Evolutionary conservation across 345 rosid species (phyloP).

Genomic region (Aurinia saxatilis): DNA sequence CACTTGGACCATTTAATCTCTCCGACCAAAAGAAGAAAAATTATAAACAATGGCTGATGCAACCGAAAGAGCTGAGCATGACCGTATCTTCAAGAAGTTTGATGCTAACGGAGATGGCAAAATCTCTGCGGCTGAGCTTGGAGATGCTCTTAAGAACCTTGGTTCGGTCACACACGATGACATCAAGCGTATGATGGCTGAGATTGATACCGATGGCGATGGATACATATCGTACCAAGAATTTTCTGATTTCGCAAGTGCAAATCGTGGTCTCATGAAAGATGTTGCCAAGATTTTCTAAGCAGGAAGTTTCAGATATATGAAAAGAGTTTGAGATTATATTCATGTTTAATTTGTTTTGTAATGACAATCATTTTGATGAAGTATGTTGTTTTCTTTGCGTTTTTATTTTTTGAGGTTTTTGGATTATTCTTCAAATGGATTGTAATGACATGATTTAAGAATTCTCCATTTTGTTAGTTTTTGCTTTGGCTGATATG

Average conservation of each 20-base stretch:
- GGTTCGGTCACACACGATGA: slow-evolving; percentile 58
- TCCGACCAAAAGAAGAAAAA: slow-evolving; percentile 1
- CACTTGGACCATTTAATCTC: background rate
- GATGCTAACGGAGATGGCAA: slow-evolving; percentile 82
- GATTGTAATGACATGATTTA: background rate
- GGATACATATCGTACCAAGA: slow-evolving; percentile 74
- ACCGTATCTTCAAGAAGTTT: slow-evolving; percentile 69
- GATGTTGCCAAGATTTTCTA: slow-evolving; percentile 83
- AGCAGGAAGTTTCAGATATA: background rate
- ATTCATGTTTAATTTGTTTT: slow-evolving; percentile 7
- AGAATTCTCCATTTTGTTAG: background rate
- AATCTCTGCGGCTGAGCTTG: slow-evolving; percentile 72
- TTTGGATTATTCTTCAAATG: slow-evolving; percentile 1
- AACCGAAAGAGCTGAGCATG: slow-evolving; percentile 44
- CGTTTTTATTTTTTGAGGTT: background rate
- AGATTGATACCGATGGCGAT: slow-evolving; percentile 87
- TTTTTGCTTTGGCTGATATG: no score
- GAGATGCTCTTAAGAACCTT: slow-evolving; percentile 60
- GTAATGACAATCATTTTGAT: slow-evolving; percentile 21
- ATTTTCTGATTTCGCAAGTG: slow-evolving; percentile 59
- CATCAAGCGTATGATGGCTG: slow-evolving; percentile 72
- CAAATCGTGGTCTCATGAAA: slow-evolving; percentile 73
- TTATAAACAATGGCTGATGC: slow-evolving; percentile 45
- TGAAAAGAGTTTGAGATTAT: background rate
- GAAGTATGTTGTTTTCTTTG: background rate